These are phyloP conservation scores for Chaetomidium leptoderma DNA, from an alignment of 495 filamentous ascomycete species.

Conservation along the genomic window DNA sequence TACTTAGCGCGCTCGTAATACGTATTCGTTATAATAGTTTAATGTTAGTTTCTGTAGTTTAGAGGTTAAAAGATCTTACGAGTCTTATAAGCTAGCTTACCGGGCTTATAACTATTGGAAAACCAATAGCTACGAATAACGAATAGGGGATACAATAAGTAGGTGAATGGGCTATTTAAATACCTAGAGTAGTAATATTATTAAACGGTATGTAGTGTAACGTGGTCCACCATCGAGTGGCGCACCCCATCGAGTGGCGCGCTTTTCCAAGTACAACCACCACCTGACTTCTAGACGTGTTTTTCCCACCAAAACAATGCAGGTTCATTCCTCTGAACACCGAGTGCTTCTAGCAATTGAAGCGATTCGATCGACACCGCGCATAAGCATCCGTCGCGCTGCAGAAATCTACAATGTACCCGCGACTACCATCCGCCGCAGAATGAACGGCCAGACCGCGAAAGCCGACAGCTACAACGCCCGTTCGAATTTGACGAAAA, in stretches of 20 bases:
- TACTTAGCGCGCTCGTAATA: too few species aligned
- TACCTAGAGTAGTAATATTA: too few species aligned
- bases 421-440: constrained; percentile 1
- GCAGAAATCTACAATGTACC: constrained; percentile 3
- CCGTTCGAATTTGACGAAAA: constrained; percentile 5
- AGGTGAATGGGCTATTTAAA: too few species aligned
- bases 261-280: neutral
- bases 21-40: too few species aligned
- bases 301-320: constrained; percentile 5
- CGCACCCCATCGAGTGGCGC: constrained; percentile 1
- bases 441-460: constrained; percentile 1
- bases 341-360: constrained; percentile 4
- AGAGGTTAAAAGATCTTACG: too few species aligned
- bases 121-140: too few species aligned
- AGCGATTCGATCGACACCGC: neutral
- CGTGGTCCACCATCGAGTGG: too few species aligned
- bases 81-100: too few species aligned
- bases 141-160: too few species aligned
- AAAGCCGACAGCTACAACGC: constrained; percentile 2
- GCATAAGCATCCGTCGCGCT: neutral
- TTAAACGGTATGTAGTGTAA: neutral
- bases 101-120: too few species aligned
- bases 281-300: constrained; percentile 1
- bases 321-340: neutral
- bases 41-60: too few species aligned